Evolutionary conservation across 2,329 filamentous ascomycete species (phyloP).

Genomic region (Colletotrichum graminicola): DNA sequence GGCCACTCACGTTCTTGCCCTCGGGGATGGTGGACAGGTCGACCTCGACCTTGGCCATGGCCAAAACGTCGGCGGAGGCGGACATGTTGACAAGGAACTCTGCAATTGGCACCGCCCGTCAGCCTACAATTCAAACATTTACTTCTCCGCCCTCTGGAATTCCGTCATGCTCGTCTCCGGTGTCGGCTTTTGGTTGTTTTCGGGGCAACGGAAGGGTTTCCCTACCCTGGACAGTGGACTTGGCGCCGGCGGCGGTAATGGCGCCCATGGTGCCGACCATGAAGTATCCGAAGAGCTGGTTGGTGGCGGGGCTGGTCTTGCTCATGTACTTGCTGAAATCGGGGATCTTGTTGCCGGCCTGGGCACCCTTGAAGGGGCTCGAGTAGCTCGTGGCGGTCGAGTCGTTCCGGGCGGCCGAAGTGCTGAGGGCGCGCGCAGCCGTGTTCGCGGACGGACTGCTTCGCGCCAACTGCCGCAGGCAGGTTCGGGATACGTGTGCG

Average conservation of each 20-base stretch:
- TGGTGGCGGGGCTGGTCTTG: constrained; percentile 74
- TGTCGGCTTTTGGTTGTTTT: not conserved
- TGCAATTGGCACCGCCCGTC: constrained; percentile 58
- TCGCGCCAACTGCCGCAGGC: constrained; percentile 71
- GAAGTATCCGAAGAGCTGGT: constrained; percentile 96
- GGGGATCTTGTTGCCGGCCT: constrained; percentile 79
- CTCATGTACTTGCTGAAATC: constrained; percentile 90
- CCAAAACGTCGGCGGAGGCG: constrained; percentile 96
- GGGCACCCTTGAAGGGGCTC: constrained; percentile 74
- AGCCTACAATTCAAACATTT: constrained; percentile 31
- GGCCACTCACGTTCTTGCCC: constrained; percentile 92
- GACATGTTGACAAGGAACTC: constrained; percentile 99
- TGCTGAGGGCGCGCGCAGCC: constrained; percentile 68
- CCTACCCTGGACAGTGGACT: constrained; percentile 98
- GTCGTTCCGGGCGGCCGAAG: constrained; percentile 62
- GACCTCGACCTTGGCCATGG: constrained; percentile 99
- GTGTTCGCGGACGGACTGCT: constrained; percentile 53
- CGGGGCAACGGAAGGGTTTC: constrained; percentile 44
- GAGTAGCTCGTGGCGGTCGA: constrained; percentile 63
- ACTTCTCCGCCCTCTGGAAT: too few species aligned
- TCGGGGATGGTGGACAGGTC: constrained; percentile 93
- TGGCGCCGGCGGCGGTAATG: constrained; percentile 91
- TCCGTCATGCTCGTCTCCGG: not conserved
- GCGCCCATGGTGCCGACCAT: constrained; percentile 97
- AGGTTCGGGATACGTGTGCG: constrained; percentile 74